Evolutionary conservation across 352 stramenopile genomes (phyloP).

Genomic region (Globisporangium carolinianum): DNA sequence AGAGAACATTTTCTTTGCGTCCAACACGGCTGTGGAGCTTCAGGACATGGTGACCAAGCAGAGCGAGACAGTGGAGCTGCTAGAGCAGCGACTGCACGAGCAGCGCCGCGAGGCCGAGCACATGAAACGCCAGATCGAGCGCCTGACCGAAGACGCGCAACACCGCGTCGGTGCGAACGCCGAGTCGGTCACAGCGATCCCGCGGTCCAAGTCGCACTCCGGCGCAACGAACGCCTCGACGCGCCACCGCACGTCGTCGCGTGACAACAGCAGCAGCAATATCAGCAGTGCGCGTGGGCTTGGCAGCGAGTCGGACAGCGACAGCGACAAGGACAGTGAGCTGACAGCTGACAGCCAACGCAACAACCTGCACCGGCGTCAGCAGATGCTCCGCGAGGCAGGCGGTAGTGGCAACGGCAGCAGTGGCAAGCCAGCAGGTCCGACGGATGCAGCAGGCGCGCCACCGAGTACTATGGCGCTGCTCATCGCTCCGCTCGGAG

Average conservation of each 20-base stretch:
- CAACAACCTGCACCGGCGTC: conserved; percentile 10
- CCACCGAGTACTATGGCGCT: conserved; percentile 8
- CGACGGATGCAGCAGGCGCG: not conserved
- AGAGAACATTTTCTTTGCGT: conserved; percentile 66
- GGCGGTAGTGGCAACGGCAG: not conserved
- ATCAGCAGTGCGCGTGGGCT: conserved; percentile 8
- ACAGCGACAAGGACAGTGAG: conserved; percentile 32
- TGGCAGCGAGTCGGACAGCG: conserved; percentile 35
- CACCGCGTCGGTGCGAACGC: conserved; percentile 1
- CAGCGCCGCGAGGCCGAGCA: conserved; percentile 48
- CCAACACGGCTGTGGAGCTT: conserved; percentile 46
- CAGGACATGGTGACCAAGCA: conserved; percentile 57
- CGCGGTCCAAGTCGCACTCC: conserved; percentile 25
- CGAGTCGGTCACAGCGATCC: conserved; percentile 11
- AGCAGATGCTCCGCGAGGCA: not conserved
- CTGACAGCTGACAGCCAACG: conserved; percentile 16
- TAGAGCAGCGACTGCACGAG: conserved; percentile 53
- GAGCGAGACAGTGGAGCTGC: conserved; percentile 32
- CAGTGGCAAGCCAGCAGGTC: not conserved
- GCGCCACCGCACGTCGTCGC: not conserved
- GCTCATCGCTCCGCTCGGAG: conserved; percentile 5
- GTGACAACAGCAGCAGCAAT: conserved; percentile 11
- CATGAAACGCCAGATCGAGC: conserved; percentile 39
- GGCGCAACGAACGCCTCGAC: conserved; percentile 2
- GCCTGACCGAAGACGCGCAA: conserved; percentile 12